A percentile compares a stretch with the other conserved stretches of the same genome.
Conservation (phyloP, 345 rosid genomes). For the Gossypioides kirkii region DNA sequence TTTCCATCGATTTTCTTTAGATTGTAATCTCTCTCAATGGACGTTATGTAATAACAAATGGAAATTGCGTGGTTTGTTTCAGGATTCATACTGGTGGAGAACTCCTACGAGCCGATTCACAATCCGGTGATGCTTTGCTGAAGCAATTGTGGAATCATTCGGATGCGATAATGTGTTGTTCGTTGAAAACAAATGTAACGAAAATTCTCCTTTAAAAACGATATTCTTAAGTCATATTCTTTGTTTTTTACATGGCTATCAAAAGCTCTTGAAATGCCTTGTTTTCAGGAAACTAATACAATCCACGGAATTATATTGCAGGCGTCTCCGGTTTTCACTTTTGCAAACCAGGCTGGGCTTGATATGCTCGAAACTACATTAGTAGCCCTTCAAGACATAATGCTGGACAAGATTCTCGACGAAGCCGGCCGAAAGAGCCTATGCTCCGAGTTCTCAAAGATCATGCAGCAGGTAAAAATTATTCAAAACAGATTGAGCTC, state of each 20-base stretch:
- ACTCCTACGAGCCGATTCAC: constrained; percentile 47
- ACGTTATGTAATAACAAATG: background rate
- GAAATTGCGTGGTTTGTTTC: constrained; percentile 11
- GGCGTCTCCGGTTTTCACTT: constrained; percentile 79
- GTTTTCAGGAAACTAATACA: background rate
- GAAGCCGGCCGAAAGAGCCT: constrained; percentile 73
- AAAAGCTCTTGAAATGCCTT: background rate
- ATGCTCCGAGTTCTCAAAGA: constrained; percentile 76
- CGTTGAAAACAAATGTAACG: constrained; percentile 67
- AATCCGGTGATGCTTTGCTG: constrained; percentile 62
- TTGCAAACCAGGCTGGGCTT: constrained; percentile 89
- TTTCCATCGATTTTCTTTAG: background rate
- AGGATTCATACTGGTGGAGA: constrained; percentile 70
- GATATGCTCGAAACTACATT: constrained; percentile 97
- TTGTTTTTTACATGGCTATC: background rate
- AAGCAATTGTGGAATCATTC: constrained; percentile 85
- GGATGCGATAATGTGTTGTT: constrained; percentile 90
- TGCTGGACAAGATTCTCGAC: constrained; percentile 78
- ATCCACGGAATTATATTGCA: constrained; percentile 20
- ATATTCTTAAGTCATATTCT: background rate
- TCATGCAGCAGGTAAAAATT: constrained; percentile 78
- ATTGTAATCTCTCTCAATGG: background rate
- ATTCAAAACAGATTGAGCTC: background rate
- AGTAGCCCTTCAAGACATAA: constrained; percentile 86
- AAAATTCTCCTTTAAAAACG: background rate